Conservation (phyloP, 768 basidiomycete genomes). For the Kwoniella pini region DNA sequence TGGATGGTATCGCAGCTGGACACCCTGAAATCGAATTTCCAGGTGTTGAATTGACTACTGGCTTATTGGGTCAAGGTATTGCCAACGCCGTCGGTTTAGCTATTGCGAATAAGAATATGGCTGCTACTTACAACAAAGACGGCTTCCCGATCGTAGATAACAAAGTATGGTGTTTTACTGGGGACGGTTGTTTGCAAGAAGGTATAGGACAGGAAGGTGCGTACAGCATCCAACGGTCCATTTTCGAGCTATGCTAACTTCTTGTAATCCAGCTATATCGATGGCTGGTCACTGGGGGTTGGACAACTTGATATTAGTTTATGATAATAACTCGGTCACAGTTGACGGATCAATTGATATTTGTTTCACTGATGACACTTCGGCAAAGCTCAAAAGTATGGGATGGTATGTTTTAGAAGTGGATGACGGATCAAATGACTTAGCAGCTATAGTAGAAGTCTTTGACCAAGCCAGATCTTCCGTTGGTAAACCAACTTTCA, state of each 20-base stretch:
- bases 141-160: conserved; percentile 37
- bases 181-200: conserved; percentile 54
- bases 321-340: conserved; percentile 52
- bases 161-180: conserved; percentile 53
- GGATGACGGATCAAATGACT: conserved; percentile 45
- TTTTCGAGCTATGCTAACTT: background rate
- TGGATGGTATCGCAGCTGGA: conserved; percentile 31
- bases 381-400: conserved; percentile 45
- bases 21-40: conserved; percentile 53
- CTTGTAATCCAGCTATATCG: conserved; percentile 37
- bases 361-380: conserved; percentile 54
- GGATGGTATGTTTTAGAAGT: conserved; percentile 53
- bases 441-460: conserved; percentile 44
- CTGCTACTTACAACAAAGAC: conserved; percentile 47
- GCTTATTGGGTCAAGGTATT: conserved; percentile 53
- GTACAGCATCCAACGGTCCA: conserved; percentile 1
- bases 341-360: conserved; percentile 51
- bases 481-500: conserved; percentile 50
- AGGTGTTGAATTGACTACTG: conserved; percentile 51
- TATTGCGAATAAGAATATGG: conserved; percentile 48
- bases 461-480: conserved; percentile 44
- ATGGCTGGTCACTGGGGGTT: conserved; percentile 51
- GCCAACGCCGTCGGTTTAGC: conserved; percentile 53
- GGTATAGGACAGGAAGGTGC: conserved; percentile 54
- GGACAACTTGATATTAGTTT: conserved; percentile 53